Evolutionary conservation across 495 filamentous ascomycete species (phyloP), one percentile per base, ranked within the genome.

Genomic region (Podospora appendiculata): DNA sequence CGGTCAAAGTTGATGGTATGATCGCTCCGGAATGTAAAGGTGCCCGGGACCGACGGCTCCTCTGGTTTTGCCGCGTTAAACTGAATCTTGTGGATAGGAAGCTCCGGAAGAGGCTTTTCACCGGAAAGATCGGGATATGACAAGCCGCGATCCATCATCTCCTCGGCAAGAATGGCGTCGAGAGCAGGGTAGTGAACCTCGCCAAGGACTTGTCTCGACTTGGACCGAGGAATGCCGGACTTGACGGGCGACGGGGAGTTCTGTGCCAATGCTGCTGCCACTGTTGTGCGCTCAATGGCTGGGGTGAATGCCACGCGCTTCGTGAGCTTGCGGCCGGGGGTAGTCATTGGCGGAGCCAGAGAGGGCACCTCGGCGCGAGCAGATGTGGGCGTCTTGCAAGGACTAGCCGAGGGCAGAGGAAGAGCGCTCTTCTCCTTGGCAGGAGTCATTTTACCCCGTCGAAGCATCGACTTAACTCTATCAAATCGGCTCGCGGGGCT

Each of bases 21-120:
- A 45, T 81, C 79, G 53, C 70, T 74, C 18, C 78, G 74, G 73
- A 84, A 84, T 0, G 80, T 81, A 53, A 84, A 84, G 14, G 72
- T 76, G 45, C 76, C 71, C 8, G 81, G 76, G 13, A 66, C 69
- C 6, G 72, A 60, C 6, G 70, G 58, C 39, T 64, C 62, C 7
- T 51, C 58, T 13, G 57, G 41, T 36, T 54, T 51, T 3, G 64
- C 58, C 36, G 65, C 58, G 35, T 68, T 70, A 25, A 25, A 25
- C 40, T 60, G 58, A 2, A 63, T 40, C 18, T 63, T 35, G 18
- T 62, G 53, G 5, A 53, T 46, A 6, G 66, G 54, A 43, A 65
- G 56, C 35, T 68, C 68, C 8, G 58, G 54, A 14, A 70, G 59
- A 13, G 58, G 57, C 2, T 64, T 61, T 35, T 62, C 63, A 42